These are phyloP conservation scores for Diplocarpon mali DNA, from an alignment of 2,329 filamentous ascomycete species.

Conservation along the genomic window DNA sequence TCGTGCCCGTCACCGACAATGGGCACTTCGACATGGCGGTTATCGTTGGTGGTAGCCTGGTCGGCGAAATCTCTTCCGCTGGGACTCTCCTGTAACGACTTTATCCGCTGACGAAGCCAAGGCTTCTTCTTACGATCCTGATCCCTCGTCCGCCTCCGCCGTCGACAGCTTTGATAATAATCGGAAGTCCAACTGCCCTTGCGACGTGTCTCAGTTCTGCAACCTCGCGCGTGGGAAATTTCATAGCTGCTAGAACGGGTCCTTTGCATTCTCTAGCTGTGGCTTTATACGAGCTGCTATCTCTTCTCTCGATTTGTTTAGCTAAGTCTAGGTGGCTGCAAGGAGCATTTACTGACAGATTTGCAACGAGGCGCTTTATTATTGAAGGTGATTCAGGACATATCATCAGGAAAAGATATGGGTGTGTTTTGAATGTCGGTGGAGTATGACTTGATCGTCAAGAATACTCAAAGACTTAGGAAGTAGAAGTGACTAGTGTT, in stretches of 20 bases:
- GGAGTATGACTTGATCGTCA: not conserved
- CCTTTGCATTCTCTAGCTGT: slow-evolving; percentile 51
- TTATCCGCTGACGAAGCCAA: slow-evolving; percentile 40
- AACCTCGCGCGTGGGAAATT: slow-evolving; percentile 44
- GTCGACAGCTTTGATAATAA: slow-evolving; percentile 49
- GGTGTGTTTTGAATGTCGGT: not conserved
- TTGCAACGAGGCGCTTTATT: slow-evolving; percentile 40
- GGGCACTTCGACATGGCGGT: slow-evolving; percentile 41
- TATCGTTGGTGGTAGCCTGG: slow-evolving; percentile 46
- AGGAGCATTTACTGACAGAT: slow-evolving; percentile 31
- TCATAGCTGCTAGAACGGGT: too few species aligned
- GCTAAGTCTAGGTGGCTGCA: not conserved
- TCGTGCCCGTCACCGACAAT: slow-evolving; percentile 41
- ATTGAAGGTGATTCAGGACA: slow-evolving; percentile 28
- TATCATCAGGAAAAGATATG: not conserved
- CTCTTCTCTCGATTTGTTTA: slow-evolving; percentile 36
- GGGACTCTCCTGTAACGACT: slow-evolving; percentile 52
- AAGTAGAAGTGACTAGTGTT: not conserved
- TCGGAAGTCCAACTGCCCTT: slow-evolving; percentile 35
- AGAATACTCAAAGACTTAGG: not conserved
- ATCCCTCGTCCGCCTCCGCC: slow-evolving; percentile 57
- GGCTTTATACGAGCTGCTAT: slow-evolving; percentile 50
- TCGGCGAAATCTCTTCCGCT: slow-evolving; percentile 47
- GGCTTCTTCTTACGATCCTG: slow-evolving; percentile 41
- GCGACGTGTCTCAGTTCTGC: slow-evolving; percentile 43